A percentile compares a stretch with the other conserved stretches of the same genome.
phyloP scores from a whole-genome alignment of 73 alveolate genomes.

The Blepharisma japonicum region DNA sequence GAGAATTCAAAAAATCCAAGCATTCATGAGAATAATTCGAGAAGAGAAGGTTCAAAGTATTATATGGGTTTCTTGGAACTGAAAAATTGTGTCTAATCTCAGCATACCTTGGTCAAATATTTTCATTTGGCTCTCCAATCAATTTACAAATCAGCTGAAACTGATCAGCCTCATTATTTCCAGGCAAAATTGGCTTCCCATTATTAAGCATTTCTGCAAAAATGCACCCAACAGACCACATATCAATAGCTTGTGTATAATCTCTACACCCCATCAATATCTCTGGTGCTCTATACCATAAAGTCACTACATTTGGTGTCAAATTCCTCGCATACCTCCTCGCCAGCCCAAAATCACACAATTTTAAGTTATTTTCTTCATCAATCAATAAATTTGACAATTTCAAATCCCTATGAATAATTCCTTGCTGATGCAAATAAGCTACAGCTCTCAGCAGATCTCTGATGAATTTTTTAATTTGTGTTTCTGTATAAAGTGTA shows the following conservation, averaged over 20 bases:
- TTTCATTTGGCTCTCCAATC: constrained; percentile 2
- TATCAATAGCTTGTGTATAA: neutral
- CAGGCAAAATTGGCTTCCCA: constrained; percentile 22
- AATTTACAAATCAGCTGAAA: neutral
- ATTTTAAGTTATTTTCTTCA: constrained; percentile 22
- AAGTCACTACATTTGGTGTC: constrained; percentile 40
- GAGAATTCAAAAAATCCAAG: neutral
- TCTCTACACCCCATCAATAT: neutral
- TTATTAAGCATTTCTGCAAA: constrained; percentile 17
- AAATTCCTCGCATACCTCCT: constrained; percentile 20
- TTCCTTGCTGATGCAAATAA: constrained; percentile 29
- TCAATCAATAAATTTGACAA: constrained; percentile 49
- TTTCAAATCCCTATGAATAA: constrained; percentile 56
- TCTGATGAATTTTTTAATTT: neutral
- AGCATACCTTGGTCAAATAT: neutral
- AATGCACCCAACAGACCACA: constrained; percentile 29
- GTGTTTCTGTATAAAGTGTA: neutral
- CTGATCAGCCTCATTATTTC: neutral
- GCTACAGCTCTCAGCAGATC: constrained; percentile 21
- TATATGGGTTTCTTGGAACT: neutral
- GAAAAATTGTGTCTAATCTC: neutral
- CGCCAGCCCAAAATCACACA: constrained; percentile 51
- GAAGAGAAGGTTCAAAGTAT: neutral
- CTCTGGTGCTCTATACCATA: constrained; percentile 25
- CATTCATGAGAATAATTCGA: constrained; percentile 5